Conservation (phyloP, 371 early-diverging fungal species). For the Chytridium lagenaria region DNA sequence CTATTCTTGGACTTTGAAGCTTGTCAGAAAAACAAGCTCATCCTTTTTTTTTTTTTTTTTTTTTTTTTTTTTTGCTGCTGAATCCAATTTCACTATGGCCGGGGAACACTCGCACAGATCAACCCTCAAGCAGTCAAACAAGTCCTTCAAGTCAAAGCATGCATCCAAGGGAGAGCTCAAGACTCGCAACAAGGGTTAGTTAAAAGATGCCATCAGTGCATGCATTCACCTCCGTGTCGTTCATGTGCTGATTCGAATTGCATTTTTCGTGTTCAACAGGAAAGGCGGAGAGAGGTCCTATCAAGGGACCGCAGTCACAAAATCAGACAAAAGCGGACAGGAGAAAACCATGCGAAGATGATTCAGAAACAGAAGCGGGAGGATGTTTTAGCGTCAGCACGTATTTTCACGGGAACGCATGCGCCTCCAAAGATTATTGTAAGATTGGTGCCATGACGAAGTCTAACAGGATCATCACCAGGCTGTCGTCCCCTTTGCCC, state of each 20-base stretch:
- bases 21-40: too few relatives aligned
- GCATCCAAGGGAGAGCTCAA: constrained; percentile 80
- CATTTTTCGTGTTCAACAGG: constrained; percentile 45
- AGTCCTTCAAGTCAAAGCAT: constrained; percentile 92
- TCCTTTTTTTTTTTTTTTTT: background rate
- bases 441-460: too few relatives aligned
- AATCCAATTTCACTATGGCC: background rate
- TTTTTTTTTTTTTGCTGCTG: constrained; percentile 17
- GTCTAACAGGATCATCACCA: constrained; percentile 14
- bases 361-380: constrained; percentile 84
- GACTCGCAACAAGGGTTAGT: constrained; percentile 77
- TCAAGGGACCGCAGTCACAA: constrained; percentile 53
- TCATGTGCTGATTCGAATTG: background rate
- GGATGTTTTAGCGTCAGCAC: constrained; percentile 67
- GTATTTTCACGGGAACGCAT: constrained; percentile 81
- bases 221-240: constrained; percentile 7
- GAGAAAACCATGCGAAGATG: constrained; percentile 79
- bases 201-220: background rate
- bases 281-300: constrained; percentile 68
- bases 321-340: constrained; percentile 75
- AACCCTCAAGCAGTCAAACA: constrained; percentile 86
- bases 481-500: constrained; percentile 85
- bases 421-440: constrained; percentile 87
- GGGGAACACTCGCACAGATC: constrained; percentile 32
- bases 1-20: too few relatives aligned